Conservation (phyloP, 2,329 filamentous ascomycete species). For the Phialocephala sp. region DNA sequence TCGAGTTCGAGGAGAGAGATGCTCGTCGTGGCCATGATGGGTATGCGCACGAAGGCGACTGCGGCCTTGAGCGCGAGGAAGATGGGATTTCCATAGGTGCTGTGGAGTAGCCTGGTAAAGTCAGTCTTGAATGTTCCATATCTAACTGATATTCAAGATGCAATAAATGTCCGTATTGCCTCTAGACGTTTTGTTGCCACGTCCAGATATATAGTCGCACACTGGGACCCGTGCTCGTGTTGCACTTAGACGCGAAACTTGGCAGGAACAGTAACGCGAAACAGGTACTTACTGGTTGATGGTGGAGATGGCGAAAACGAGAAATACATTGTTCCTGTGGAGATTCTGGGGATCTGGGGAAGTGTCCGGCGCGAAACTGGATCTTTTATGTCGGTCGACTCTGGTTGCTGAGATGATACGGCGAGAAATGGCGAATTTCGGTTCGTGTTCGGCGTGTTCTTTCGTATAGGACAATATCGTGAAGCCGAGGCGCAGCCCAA, state of each 20-base stretch:
- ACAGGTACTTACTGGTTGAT: constrained; percentile 17
- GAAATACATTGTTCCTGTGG: constrained; percentile 36
- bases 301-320: constrained; percentile 38
- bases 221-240: neutral
- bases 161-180: neutral
- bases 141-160: neutral
- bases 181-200: constrained; percentile 1
- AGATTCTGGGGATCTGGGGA: neutral
- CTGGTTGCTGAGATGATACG: neutral
- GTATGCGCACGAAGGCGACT: constrained; percentile 54
- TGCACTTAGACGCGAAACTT: constrained; percentile 9
- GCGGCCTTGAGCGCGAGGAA: constrained; percentile 29
- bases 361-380: neutral
- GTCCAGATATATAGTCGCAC: neutral
- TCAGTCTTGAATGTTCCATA: constrained; percentile 1
- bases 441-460: constrained; percentile 11
- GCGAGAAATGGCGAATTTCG: neutral
- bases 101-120: constrained; percentile 33
- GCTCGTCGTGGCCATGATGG: constrained; percentile 64
- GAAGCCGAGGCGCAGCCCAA: constrained; percentile 17
- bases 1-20: constrained; percentile 48
- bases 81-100: constrained; percentile 39
- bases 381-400: neutral
- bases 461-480: constrained; percentile 3
- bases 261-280: constrained; percentile 8